Evolutionary conservation across 208 protist species (phyloP), one percentile per base, ranked within the genome.

Genomic region (Herpetomonas tarakana): DNA sequence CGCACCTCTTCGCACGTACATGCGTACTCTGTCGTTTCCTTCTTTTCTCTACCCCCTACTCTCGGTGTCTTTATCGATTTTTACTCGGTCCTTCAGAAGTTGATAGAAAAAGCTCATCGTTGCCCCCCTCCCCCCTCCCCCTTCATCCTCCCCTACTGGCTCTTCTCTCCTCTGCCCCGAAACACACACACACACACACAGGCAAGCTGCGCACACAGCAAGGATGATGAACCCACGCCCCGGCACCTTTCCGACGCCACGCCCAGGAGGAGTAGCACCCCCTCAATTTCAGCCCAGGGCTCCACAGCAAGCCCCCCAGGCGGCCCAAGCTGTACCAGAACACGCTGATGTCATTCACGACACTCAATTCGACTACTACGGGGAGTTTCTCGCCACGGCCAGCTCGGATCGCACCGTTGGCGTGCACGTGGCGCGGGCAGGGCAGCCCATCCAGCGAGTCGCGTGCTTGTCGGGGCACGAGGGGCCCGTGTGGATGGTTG

Each of bases 291-390:
- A 22, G 21, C 3, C 52, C 18, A 3, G 7, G 12, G 24, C 24
- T 6, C 38, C 4, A 55, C 46, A 64, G 47, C 58, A 46, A 59
- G 41, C 3, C n/a, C n/a, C 63, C 19, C 35, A n/a, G n/a, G 26
- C 54, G 29, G 41, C 51, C n/a, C 49, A 58, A 6, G 54, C 45
- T 21, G 49, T 61, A 27, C 51, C 74, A 30, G 70, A 76, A 44
- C 93, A 98, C 76, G 81, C 92, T 16, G 95, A 97, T 62, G 76
- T 97, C 39, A 84, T 97, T 52, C 98, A 99, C 67, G 98, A 99
- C 76, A 94, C 91, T 11, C 96, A 99, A 83, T 90, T 99, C 50
- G 97, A 99, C 74, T 99, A 98, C 74, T 99, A 99, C 72, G 97
- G 97, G 16, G 86, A 97, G 64, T 68, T 90, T n/a, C 75, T 99